phyloP scores from a whole-genome alignment of 352 stramenopile genomes.

The Phytopythium cucurbitacearum region DNA sequence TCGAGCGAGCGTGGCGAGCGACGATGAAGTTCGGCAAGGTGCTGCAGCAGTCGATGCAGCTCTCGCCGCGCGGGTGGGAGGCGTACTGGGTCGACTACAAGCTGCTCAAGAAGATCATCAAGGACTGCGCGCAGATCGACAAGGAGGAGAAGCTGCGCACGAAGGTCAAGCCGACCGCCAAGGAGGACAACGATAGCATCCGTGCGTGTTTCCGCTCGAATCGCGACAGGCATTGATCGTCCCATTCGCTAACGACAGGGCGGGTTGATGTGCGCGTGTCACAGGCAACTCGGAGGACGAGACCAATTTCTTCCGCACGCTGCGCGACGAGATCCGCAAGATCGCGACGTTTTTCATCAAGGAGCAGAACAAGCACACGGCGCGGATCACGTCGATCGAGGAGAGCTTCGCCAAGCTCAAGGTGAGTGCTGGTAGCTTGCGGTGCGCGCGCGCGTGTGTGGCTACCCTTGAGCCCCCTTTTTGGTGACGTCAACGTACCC shows the following conservation, averaged over 20 bases:
- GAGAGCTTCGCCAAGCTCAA: constrained; percentile 58
- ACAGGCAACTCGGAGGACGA: constrained; percentile 79
- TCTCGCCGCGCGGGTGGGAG: constrained; percentile 75
- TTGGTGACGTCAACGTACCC: too few species aligned
- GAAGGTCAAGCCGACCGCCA: constrained; percentile 68
- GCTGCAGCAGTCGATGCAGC: constrained; percentile 82
- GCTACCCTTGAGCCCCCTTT: neutral
- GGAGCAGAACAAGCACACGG: constrained; percentile 70
- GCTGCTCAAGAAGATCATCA: constrained; percentile 88
- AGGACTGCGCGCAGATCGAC: constrained; percentile 85
- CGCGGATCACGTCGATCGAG: constrained; percentile 62
- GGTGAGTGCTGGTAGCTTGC: constrained; percentile 19
- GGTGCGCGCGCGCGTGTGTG: neutral
- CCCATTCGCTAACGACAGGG: too few species aligned
- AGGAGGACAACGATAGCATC: constrained; percentile 87
- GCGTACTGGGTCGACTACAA: constrained; percentile 86
- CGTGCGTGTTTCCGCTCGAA: constrained; percentile 29
- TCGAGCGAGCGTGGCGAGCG: neutral
- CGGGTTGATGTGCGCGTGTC: neutral
- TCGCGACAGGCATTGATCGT: too few species aligned
- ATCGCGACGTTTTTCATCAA: constrained; percentile 85
- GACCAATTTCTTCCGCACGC: constrained; percentile 85
- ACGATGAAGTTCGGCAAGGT: constrained; percentile 89
- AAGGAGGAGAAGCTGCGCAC: constrained; percentile 84
- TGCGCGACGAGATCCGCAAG: constrained; percentile 83